phyloP scores from a whole-genome alignment of 768 basidiomycete species.

The Erythrobasidium yunnanense region DNA sequence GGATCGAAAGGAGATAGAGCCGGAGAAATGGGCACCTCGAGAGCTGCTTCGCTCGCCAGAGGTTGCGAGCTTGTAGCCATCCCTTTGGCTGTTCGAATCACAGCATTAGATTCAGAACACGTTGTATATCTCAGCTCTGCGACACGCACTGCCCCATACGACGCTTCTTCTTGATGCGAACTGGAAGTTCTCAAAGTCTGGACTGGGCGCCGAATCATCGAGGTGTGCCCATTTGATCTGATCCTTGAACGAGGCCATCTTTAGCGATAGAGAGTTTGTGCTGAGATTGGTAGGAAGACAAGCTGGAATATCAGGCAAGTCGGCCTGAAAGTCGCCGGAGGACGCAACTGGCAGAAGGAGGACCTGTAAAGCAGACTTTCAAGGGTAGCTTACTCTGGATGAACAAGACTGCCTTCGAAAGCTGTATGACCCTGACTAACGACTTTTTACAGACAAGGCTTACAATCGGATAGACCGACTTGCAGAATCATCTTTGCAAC shows the following conservation, averaged over 20 bases:
- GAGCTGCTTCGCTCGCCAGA: slow-evolving; percentile 75
- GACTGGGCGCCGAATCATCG: background rate
- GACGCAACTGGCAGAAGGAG: no score
- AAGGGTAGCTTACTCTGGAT: no score
- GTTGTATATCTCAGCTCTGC: background rate
- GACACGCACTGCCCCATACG: slow-evolving; percentile 11
- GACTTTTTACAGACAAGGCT: no score
- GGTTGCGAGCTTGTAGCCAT: slow-evolving; percentile 82
- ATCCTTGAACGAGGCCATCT: slow-evolving; percentile 6
- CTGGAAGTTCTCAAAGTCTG: slow-evolving; percentile 13
- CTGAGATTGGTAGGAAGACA: background rate
- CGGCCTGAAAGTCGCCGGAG: background rate
- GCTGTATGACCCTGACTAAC: no score
- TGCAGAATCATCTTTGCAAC: no score
- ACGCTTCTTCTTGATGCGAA: slow-evolving; percentile 16
- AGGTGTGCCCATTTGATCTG: slow-evolving; percentile 9
- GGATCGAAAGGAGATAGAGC: background rate
- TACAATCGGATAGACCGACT: no score
- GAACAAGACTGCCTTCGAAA: no score
- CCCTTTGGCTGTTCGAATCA: slow-evolving; percentile 1
- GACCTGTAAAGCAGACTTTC: no score
- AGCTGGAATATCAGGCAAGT: background rate
- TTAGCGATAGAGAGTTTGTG: background rate
- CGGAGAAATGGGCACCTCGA: slow-evolving; percentile 48
- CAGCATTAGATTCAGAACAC: background rate